Evolutionary conservation across 345 rosid species (phyloP).

Genomic region (Gossypium stocksii): DNA sequence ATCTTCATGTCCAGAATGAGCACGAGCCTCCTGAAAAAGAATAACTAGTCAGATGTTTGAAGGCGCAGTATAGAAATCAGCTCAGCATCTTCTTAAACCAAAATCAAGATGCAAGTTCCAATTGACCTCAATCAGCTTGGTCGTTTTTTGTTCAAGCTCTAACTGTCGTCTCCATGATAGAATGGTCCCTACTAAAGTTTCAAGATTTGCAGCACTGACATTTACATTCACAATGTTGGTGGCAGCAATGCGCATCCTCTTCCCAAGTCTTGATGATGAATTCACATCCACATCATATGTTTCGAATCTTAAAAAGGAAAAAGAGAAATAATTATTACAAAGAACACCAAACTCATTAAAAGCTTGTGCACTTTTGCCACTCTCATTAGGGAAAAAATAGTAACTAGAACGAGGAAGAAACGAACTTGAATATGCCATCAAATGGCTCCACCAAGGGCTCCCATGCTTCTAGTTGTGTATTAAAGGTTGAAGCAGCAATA

Average conservation of each 20-base stretch:
- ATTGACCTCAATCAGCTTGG: slow-evolving; percentile 63
- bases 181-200: slow-evolving; percentile 60
- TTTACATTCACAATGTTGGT: slow-evolving; percentile 81
- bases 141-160: slow-evolving; percentile 83
- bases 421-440: slow-evolving; percentile 98
- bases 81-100: slow-evolving; percentile 5
- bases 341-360: slow-evolving; percentile 12
- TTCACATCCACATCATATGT: slow-evolving; percentile 65
- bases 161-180: slow-evolving; percentile 91
- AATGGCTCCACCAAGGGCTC: slow-evolving; percentile 98
- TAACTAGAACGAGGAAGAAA: slow-evolving; percentile 22
- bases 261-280: slow-evolving; percentile 61
- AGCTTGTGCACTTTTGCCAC: not conserved
- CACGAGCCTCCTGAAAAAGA: slow-evolving; percentile 49
- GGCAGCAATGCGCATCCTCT: slow-evolving; percentile 75
- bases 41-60: slow-evolving; percentile 20
- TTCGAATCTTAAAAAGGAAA: slow-evolving; percentile 63
- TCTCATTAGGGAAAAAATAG: not conserved
- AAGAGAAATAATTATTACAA: slow-evolving; percentile 13
- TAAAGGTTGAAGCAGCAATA: slow-evolving; percentile 91
- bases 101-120: slow-evolving; percentile 13
- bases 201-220: slow-evolving; percentile 84
- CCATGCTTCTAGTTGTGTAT: slow-evolving; percentile 93
- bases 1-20: slow-evolving; percentile 45
- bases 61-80: not conserved